Evolutionary conservation across 345 rosid species (phyloP).

Genomic region (Eucalyptus dawsonii): DNA sequence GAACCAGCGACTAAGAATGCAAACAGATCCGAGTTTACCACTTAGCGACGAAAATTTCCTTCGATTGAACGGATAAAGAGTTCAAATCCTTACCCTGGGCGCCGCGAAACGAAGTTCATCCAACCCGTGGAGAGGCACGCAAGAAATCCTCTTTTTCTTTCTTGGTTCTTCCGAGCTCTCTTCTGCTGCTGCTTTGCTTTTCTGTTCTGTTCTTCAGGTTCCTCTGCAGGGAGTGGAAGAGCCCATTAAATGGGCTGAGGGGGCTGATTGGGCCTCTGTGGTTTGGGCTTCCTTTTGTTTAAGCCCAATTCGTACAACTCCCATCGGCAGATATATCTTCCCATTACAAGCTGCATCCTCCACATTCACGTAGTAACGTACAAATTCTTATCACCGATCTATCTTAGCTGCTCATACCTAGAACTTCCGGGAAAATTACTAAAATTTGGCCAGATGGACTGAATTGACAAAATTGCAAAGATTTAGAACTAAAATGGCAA

Average conservation of each 20-base stretch:
- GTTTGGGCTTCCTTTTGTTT: too few relatives aligned
- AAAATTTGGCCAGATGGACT: too few relatives aligned
- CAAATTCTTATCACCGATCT: too few relatives aligned
- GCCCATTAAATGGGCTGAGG: not conserved
- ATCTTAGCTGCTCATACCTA: too few relatives aligned
- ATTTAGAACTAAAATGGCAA: too few relatives aligned
- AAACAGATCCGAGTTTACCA: not conserved
- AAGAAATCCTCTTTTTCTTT: not conserved
- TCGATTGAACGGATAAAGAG: not conserved
- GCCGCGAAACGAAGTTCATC: not conserved
- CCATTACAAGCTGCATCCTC: too few relatives aligned
- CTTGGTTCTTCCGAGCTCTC: not conserved
- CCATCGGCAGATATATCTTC: too few relatives aligned
- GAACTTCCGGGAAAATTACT: too few relatives aligned
- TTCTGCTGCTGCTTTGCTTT: not conserved
- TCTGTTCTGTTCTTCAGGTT: not conserved
- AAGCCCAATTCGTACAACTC: too few relatives aligned
- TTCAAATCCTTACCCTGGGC: not conserved
- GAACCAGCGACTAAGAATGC: not conserved
- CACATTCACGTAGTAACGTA: too few relatives aligned
- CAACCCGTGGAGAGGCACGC: not conserved
- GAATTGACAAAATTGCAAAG: too few relatives aligned
- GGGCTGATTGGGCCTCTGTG: too few relatives aligned
- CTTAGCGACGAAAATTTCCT: not conserved
- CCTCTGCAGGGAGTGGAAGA: not conserved